phyloP scores from a whole-genome alignment of 2,329 filamentous ascomycete species.

The Pyrenophora teres region DNA sequence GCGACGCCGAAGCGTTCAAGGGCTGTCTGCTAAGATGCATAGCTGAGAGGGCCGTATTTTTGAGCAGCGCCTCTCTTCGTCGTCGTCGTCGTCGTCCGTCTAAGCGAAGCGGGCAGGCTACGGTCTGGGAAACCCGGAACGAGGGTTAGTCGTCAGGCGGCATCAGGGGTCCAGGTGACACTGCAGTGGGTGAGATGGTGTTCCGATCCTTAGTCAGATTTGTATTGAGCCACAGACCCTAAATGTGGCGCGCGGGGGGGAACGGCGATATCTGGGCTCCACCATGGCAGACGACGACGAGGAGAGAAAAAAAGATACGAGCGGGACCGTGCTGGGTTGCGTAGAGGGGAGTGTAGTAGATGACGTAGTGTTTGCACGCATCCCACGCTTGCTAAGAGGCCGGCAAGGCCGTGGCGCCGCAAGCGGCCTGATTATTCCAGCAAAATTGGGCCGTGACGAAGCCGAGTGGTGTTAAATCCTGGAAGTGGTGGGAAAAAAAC shows the following conservation, averaged over 20 bases:
- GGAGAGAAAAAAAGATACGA: too few relatives aligned
- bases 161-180: slow-evolving; percentile 24
- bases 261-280: background rate
- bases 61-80: background rate
- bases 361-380: slow-evolving; percentile 2
- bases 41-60: slow-evolving; percentile 7
- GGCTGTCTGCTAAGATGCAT: background rate
- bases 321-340: too few relatives aligned
- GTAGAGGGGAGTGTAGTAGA: background rate
- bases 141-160: slow-evolving; percentile 8
- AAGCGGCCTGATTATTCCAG: slow-evolving; percentile 2
- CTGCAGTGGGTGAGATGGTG: slow-evolving; percentile 22
- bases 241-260: background rate
- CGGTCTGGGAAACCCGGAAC: slow-evolving; percentile 1
- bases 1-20: slow-evolving; percentile 2
- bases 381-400: background rate
- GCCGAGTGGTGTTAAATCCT: slow-evolving; percentile 2
- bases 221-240: slow-evolving; percentile 25
- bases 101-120: slow-evolving; percentile 1
- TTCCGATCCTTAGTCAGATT: slow-evolving; percentile 29
- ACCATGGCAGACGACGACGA: too few relatives aligned
- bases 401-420: slow-evolving; percentile 2
- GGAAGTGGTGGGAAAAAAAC: slow-evolving; percentile 6
- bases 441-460: slow-evolving; percentile 6
- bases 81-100: background rate